Evolutionary conservation across 225 moss, liverwort and hornwort species (phyloP).

Genomic region (Straminergon stramineum): DNA sequence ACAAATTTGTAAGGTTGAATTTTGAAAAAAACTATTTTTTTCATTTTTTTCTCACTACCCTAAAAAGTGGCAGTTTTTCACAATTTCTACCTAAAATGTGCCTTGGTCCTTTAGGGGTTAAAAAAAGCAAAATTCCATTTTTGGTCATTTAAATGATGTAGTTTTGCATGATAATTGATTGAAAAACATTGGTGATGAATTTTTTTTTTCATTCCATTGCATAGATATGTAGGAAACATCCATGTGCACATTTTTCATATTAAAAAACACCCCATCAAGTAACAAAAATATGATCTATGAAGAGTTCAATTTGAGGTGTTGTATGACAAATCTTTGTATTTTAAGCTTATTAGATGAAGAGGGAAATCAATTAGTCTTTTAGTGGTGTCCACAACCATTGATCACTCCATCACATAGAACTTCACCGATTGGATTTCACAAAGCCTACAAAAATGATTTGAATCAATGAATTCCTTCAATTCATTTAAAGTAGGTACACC

Average conservation of each 20-base stretch:
- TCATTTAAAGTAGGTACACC: not conserved
- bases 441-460: not conserved
- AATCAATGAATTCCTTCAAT: not conserved
- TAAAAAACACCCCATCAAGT: not conserved
- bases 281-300: not conserved
- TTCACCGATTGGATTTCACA: not conserved
- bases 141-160: not conserved
- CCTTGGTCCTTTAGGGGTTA: too few species aligned
- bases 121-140: not conserved
- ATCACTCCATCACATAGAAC: not conserved
- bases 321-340: not conserved
- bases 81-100: too few species aligned
- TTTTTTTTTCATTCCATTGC: not conserved
- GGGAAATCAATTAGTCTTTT: not conserved
- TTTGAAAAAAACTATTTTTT: too few species aligned
- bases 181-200: not conserved
- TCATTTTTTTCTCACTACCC: too few species aligned
- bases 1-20: too few species aligned
- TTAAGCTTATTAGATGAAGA: not conserved
- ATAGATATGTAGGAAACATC: not conserved
- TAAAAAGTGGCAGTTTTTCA: too few species aligned
- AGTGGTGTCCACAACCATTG: rapidly evolving
- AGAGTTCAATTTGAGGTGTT: not conserved
- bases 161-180: not conserved
- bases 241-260: not conserved